A percentile compares a stretch with the other conserved stretches of the same genome.
Conservation (phyloP, 2,329 filamentous ascomycete genomes). For the Xylariaceae sp. region DNA sequence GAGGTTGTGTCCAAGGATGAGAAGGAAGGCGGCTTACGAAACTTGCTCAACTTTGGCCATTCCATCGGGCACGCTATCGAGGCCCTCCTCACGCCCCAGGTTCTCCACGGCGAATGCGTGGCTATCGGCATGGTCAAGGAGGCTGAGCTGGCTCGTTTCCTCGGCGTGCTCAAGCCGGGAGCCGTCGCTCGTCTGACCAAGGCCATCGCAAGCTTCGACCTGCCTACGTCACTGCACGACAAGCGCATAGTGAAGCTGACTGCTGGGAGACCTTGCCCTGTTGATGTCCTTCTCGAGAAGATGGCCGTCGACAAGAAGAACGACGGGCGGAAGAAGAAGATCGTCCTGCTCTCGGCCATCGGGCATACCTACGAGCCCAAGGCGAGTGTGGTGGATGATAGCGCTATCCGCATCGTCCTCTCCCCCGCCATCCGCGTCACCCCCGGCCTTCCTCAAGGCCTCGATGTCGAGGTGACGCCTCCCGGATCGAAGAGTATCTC, state of each 20-base stretch:
- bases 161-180: slow-evolving; percentile 77
- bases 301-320: slow-evolving; percentile 99
- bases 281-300: slow-evolving; percentile 78
- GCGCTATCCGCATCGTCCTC: slow-evolving; percentile 74
- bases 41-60: slow-evolving; percentile 94
- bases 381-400: slow-evolving; percentile 84
- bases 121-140: slow-evolving; percentile 99
- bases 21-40: slow-evolving; percentile 86
- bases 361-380: slow-evolving; percentile 81
- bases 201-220: slow-evolving; percentile 87
- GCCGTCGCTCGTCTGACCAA: slow-evolving; percentile 87
- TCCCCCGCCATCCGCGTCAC: slow-evolving; percentile 71
- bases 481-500: slow-evolving; percentile 98
- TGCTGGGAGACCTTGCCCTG: slow-evolving; percentile 79
- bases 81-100: slow-evolving; percentile 88
- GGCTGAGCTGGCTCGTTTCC: slow-evolving; percentile 82
- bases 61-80: slow-evolving; percentile 97
- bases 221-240: slow-evolving; percentile 81
- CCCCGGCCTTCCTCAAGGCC: slow-evolving; percentile 61
- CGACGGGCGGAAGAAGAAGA: slow-evolving; percentile 88
- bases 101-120: slow-evolving; percentile 92
- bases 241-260: slow-evolving; percentile 76
- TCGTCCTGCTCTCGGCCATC: slow-evolving; percentile 86
- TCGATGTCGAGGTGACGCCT: slow-evolving; percentile 72
- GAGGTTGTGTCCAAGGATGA: slow-evolving; percentile 92